Evolutionary conservation across 495 filamentous ascomycete genomes (phyloP).

Genomic region (Parathielavia hyrcaniae): DNA sequence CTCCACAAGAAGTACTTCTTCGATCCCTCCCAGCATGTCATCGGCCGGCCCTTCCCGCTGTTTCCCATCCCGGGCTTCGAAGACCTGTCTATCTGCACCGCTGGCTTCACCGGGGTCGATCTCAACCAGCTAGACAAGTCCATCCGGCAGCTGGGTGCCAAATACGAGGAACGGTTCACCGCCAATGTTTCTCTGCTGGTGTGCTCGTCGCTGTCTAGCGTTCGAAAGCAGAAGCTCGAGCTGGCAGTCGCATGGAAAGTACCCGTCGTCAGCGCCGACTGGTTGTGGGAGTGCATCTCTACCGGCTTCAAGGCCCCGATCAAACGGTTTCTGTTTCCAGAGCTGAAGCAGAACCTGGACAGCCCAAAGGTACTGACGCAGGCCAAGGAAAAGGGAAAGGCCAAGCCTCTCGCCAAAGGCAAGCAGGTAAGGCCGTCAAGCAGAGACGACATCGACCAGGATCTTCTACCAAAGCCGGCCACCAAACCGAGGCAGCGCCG

Average conservation of each 20-base stretch:
- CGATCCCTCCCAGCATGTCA: conserved; percentile 61
- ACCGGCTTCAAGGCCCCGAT: conserved; percentile 37
- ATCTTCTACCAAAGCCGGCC: conserved; percentile 21
- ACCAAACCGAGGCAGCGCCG: conserved; percentile 17
- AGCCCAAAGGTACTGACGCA: conserved; percentile 3
- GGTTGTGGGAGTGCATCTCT: conserved; percentile 77
- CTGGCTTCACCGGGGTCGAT: conserved; percentile 77
- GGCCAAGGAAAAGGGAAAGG: conserved; percentile 1
- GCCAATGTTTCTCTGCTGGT: conserved; percentile 61
- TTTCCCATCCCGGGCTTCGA: conserved; percentile 66
- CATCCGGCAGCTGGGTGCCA: conserved; percentile 67
- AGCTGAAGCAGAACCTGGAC: conserved; percentile 29
- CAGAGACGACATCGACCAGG: conserved; percentile 17
- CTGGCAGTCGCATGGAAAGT: conserved; percentile 67
- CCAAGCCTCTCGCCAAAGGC: conserved; percentile 6
- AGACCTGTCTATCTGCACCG: conserved; percentile 65
- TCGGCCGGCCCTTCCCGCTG: conserved; percentile 64
- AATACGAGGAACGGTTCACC: conserved; percentile 69
- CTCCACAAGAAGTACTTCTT: conserved; percentile 65
- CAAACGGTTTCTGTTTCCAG: conserved; percentile 33
- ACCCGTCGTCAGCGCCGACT: conserved; percentile 68
- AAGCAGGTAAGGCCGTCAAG: conserved; percentile 6
- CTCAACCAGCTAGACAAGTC: conserved; percentile 74
- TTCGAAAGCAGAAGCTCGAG: conserved; percentile 70
- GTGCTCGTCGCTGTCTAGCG: conserved; percentile 47